These are phyloP conservation scores for Euphorbia pulcherrima DNA, from an alignment of 345 rosid species.

Conservation along the genomic window DNA sequence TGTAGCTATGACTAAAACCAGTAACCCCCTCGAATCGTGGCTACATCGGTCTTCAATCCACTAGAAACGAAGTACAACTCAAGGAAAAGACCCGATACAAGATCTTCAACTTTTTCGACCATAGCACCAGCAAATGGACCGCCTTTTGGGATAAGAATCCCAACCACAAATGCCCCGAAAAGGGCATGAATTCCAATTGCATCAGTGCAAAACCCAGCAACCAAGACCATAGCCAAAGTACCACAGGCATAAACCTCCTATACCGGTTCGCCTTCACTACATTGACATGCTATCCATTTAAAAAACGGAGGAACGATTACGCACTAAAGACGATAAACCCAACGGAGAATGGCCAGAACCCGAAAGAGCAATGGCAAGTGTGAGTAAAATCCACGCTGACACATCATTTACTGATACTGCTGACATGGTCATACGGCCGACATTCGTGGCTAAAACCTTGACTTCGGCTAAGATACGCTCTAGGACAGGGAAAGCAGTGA, in stretches of 20 bases:
- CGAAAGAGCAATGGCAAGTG: conserved; percentile 63
- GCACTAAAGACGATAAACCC: conserved; percentile 41
- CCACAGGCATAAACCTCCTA: background rate
- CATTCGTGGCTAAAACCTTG: background rate
- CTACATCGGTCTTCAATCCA: conserved; percentile 68
- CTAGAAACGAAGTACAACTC: conserved; percentile 76
- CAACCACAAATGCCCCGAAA: conserved; percentile 77
- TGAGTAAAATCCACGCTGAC: conserved; percentile 74
- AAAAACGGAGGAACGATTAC: conserved; percentile 22
- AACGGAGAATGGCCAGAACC: conserved; percentile 33
- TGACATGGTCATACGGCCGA: conserved; percentile 45
- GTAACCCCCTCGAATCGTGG: conserved; percentile 60
- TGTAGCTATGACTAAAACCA: conserved; percentile 54
- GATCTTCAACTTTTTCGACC: conserved; percentile 72
- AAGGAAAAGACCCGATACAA: conserved; percentile 63
- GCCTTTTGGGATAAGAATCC: conserved; percentile 28
- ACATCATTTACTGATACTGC: conserved; percentile 87
- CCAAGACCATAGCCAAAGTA: conserved; percentile 31
- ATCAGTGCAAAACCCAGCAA: conserved; percentile 62
- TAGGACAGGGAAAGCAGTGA: conserved; percentile 45
- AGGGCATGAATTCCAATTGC: conserved; percentile 72
- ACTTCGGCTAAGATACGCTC: background rate
- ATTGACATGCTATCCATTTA: conserved; percentile 51
- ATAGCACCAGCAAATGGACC: conserved; percentile 32
- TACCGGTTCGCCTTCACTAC: conserved; percentile 33